Conservation (phyloP, 1,139 yeast genomes). For the Meyerozyma sp. region DNA sequence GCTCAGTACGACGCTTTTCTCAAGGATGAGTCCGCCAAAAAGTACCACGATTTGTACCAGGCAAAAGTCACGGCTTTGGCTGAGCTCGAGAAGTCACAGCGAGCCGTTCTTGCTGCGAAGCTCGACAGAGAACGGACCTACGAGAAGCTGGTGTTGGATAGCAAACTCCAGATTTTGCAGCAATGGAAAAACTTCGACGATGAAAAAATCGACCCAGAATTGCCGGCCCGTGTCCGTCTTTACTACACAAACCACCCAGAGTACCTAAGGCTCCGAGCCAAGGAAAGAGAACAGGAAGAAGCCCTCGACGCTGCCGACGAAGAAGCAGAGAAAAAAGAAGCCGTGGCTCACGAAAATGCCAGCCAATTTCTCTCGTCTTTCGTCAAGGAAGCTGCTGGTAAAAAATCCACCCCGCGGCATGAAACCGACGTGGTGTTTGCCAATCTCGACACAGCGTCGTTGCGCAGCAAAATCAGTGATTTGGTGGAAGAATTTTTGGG, state of each 20-base stretch:
- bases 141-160: slow-evolving; percentile 30
- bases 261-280: slow-evolving; percentile 31
- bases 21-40: slow-evolving; percentile 14
- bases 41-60: slow-evolving; percentile 10
- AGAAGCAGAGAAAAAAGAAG: slow-evolving; percentile 17
- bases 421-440: not conserved
- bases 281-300: slow-evolving; percentile 30
- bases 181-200: slow-evolving; percentile 21
- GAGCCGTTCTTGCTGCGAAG: not conserved
- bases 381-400: slow-evolving; percentile 3
- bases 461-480: slow-evolving; percentile 30
- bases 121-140: slow-evolving; percentile 15
- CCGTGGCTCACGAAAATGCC: slow-evolving; percentile 10
- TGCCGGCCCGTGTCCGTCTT: slow-evolving; percentile 7
- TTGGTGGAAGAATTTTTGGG: slow-evolving; percentile 51
- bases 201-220: slow-evolving; percentile 7
- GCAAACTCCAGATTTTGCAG: slow-evolving; percentile 32
- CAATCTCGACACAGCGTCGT: slow-evolving; percentile 2
- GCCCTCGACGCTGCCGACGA: slow-evolving; percentile 25
- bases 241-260: slow-evolving; percentile 34
- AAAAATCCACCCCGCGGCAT: not conserved
- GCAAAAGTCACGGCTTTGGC: not conserved
- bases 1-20: slow-evolving; percentile 26
- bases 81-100: not conserved
- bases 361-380: slow-evolving; percentile 13